Percentiles rank a stretch among this genome's conserved stretches.
These are phyloP conservation scores for Vigna angularis DNA, from an alignment of 306 rosid species.

Conservation along the genomic window DNA sequence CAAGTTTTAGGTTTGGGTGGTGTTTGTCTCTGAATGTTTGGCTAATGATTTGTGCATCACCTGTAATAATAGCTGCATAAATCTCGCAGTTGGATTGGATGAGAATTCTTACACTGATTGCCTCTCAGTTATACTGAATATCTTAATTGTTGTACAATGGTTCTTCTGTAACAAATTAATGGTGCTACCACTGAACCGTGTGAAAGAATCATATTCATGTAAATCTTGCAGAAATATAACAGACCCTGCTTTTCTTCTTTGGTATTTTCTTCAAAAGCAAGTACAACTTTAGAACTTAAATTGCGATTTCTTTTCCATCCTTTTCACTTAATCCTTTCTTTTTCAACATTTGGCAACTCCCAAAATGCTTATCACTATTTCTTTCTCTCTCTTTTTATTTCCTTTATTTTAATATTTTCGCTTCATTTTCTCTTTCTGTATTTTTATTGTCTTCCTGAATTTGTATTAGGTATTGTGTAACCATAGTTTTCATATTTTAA, in stretches of 20 bases:
- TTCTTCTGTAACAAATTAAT: background rate
- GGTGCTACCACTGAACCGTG: constrained; percentile 11
- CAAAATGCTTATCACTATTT: background rate
- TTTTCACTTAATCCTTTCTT: background rate
- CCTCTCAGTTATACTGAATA: background rate
- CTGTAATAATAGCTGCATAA: background rate
- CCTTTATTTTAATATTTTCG: background rate
- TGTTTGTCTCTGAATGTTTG: constrained; percentile 23
- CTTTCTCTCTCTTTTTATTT: background rate
- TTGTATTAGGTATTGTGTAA: no score
- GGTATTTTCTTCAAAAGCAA: background rate
- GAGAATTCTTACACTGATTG: constrained; percentile 4
- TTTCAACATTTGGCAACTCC: background rate
- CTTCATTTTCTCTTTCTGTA: background rate
- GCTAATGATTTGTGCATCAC: constrained; percentile 34
- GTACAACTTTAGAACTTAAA: background rate
- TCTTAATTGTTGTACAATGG: background rate
- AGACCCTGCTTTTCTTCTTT: background rate
- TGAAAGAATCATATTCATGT: constrained; percentile 1
- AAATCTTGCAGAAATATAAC: background rate
- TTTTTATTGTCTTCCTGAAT: background rate
- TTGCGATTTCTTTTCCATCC: background rate
- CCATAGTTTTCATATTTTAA: background rate
- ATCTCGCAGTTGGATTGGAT: constrained; percentile 15
- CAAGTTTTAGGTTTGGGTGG: constrained; percentile 22